phyloP scores from a whole-genome alignment of 805 yeast species.

The Nakazawaea peltata region DNA sequence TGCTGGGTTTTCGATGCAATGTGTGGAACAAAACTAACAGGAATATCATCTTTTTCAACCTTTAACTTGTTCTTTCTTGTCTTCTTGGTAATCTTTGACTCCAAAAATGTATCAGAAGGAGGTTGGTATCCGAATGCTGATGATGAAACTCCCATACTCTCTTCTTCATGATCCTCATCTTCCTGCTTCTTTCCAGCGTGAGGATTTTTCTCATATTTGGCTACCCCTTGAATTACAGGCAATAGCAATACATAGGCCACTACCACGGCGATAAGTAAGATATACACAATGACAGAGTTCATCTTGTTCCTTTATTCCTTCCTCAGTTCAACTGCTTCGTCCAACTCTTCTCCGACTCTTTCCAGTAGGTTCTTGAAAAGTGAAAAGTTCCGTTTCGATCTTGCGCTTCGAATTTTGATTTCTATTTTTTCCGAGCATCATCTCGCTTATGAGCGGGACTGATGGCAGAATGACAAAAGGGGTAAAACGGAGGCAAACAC shows the following conservation, averaged over 20 bases:
- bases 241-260: slow-evolving; percentile 7
- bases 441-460: too few relatives aligned
- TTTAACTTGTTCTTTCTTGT: not conserved
- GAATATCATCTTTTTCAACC: slow-evolving; percentile 1
- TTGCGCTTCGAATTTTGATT: too few relatives aligned
- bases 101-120: slow-evolving; percentile 3
- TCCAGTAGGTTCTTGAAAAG: too few relatives aligned
- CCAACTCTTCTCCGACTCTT: too few relatives aligned
- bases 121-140: slow-evolving; percentile 2
- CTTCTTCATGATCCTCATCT: not conserved
- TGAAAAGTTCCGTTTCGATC: too few relatives aligned
- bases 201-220: slow-evolving; percentile 8
- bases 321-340: not conserved
- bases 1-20: not conserved
- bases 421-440: too few relatives aligned
- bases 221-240: slow-evolving; percentile 11
- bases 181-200: not conserved
- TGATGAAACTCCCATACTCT: not conserved
- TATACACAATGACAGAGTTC: slow-evolving; percentile 1
- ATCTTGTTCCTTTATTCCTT: not conserved
- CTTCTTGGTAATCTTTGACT: slow-evolving; percentile 5
- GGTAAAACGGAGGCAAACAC: too few relatives aligned
- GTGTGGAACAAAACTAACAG: slow-evolving; percentile 5
- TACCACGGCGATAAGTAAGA: slow-evolving; percentile 3
- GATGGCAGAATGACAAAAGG: too few relatives aligned